These are phyloP conservation scores for Xylariaceae sp. DNA, from an alignment of 2,329 filamentous ascomycete species.

Conservation along the genomic window DNA sequence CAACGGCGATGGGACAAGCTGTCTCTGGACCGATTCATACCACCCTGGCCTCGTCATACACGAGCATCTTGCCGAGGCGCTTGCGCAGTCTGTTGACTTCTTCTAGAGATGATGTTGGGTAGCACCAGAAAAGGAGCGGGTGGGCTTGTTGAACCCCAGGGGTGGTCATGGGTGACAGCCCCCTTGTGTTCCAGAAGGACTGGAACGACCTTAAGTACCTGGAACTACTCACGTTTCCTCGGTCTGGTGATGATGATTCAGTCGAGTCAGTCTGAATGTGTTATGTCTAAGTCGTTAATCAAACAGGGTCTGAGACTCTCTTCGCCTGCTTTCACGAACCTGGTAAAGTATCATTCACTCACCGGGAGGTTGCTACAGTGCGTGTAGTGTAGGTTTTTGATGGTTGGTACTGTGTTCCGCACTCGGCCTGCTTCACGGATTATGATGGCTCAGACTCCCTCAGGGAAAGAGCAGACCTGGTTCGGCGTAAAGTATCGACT, in stretches of 20 bases:
- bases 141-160: not conserved
- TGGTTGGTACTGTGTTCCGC: too few species aligned
- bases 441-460: too few species aligned
- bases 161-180: not conserved
- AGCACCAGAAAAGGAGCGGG: not conserved
- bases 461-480: too few species aligned
- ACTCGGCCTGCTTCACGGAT: too few species aligned
- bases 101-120: conserved; percentile 8
- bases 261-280: not conserved
- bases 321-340: too few species aligned
- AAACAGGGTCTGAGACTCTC: not conserved
- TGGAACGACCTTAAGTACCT: not conserved
- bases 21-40: conserved; percentile 22
- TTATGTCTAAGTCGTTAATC: not conserved
- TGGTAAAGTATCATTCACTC: too few species aligned
- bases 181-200: not conserved
- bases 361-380: too few species aligned
- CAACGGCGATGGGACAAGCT: conserved; percentile 18
- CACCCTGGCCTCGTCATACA: conserved; percentile 21
- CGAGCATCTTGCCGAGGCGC: conserved; percentile 16
- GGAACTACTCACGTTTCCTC: not conserved
- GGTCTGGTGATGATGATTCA: not conserved
- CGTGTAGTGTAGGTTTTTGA: too few species aligned
- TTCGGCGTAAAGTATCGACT: too few species aligned
- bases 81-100: conserved; percentile 18